Conservation (phyloP, 78 protist species). For the Dictyostelium capitatum region DNA sequence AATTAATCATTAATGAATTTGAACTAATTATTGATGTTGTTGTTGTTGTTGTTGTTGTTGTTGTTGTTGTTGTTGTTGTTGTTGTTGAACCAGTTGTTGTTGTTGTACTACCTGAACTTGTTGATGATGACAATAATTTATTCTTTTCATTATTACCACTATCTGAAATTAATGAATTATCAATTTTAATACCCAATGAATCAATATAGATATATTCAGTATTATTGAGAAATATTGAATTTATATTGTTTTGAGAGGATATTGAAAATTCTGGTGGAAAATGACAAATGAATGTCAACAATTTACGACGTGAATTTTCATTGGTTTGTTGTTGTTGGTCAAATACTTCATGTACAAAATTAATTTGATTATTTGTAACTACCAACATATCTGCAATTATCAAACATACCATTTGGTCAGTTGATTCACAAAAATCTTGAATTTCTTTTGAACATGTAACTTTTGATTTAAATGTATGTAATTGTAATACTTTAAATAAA, state of each 20-base stretch:
- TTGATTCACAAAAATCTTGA: neutral
- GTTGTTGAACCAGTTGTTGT: no score
- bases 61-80: no score
- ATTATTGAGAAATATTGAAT: conserved; percentile 32
- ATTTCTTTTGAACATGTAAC: neutral
- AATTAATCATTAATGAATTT: no score
- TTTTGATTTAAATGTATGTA: neutral
- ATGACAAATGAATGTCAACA: conserved; percentile 45
- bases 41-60: neutral
- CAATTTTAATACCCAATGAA: conserved; percentile 21
- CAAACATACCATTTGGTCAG: neutral
- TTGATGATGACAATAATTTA: neutral
- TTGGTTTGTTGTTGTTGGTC: neutral
- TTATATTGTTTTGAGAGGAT: conserved; percentile 17
- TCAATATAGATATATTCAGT: conserved; percentile 13
- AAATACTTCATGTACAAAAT: conserved; percentile 27
- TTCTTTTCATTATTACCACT: neutral
- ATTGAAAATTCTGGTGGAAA: conserved; percentile 71
- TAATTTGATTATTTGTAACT: conserved; percentile 42
- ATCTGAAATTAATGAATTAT: neutral
- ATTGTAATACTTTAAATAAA: conserved; percentile 15
- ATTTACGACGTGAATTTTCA: neutral
- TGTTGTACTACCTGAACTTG: no score
- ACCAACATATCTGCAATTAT: conserved; percentile 57
- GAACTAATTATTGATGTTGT: neutral